Conservation (phyloP, 306 rosid genomes). For the Malus asiatica region DNA sequence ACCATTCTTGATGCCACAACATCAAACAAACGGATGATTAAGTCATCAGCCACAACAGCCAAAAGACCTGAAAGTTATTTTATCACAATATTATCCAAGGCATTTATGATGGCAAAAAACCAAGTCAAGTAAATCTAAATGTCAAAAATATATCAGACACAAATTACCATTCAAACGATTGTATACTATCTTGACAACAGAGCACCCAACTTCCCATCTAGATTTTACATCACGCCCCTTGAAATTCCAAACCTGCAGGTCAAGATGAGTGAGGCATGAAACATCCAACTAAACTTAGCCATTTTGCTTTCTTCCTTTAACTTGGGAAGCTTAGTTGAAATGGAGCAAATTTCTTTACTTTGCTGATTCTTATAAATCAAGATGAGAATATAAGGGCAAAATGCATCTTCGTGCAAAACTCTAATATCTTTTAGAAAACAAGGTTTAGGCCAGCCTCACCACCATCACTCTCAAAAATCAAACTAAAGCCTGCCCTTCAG, state of each 20-base stretch:
- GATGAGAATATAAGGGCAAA: not conserved
- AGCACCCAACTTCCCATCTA: slow-evolving; percentile 69
- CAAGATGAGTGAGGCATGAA: slow-evolving; percentile 9
- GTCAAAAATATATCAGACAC: not conserved
- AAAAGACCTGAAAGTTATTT: slow-evolving; percentile 62
- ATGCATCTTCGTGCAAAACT: not conserved
- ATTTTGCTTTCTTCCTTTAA: not conserved
- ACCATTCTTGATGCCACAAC: slow-evolving; percentile 75
- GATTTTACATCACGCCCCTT: slow-evolving; percentile 57
- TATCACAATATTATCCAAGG: not conserved
- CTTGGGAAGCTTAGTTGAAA: not conserved
- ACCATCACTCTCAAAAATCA: not conserved
- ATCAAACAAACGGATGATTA: slow-evolving; percentile 67
- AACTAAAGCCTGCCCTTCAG: not conserved
- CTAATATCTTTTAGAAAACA: not conserved
- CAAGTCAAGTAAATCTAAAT: not conserved
- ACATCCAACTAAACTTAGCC: not conserved
- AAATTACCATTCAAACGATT: slow-evolving; percentile 76
- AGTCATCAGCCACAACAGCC: slow-evolving; percentile 79
- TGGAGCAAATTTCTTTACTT: not conserved
- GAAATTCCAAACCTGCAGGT: slow-evolving; percentile 84
- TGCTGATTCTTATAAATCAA: not conserved
- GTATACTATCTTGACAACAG: slow-evolving; percentile 64
- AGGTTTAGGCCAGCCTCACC: not conserved
- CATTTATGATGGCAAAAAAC: not conserved